Percentiles rank a stretch among this genome's conserved stretches.
Conservation (phyloP, 1,284 basidiomycete genomes). For the Somion occarium region DNA sequence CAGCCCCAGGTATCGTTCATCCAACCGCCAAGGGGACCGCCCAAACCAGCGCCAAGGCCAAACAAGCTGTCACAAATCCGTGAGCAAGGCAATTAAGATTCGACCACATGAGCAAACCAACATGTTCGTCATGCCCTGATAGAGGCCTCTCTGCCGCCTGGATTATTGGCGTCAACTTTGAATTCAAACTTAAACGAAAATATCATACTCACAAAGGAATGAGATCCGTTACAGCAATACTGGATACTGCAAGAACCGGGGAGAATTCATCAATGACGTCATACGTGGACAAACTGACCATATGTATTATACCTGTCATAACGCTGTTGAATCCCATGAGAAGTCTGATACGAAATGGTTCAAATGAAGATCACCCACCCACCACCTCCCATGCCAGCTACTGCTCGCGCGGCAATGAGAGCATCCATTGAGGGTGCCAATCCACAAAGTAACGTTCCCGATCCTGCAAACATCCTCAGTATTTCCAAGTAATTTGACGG, state of each 20-base stretch:
- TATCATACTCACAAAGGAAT: conserved; percentile 66
- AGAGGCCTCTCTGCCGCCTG: conserved; percentile 82
- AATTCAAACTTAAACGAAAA: conserved; percentile 7
- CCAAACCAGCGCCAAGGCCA: conserved; percentile 77
- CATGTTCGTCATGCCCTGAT: conserved; percentile 89
- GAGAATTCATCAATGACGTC: conserved; percentile 21
- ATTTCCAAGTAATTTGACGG: no score
- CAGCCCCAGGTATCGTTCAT: conserved; percentile 81
- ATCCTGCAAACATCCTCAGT: conserved; percentile 54
- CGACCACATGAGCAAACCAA: conserved; percentile 30
- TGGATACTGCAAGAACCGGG: conserved; percentile 51
- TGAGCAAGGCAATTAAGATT: conserved; percentile 11
- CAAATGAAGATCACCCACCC: conserved; percentile 48
- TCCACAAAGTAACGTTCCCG: conserved; percentile 80
- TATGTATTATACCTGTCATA: conserved; percentile 75
- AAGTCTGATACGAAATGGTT: conserved; percentile 13
- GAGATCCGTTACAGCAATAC: conserved; percentile 72
- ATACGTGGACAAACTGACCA: conserved; percentile 7
- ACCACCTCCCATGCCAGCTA: conserved; percentile 90
- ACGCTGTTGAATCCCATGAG: conserved; percentile 40
- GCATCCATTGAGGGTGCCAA: conserved; percentile 78
- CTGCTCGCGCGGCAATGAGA: conserved; percentile 75
- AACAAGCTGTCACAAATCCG: conserved; percentile 46
- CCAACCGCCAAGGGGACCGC: conserved; percentile 87
- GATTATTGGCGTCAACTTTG: conserved; percentile 13